Conservation (phyloP, 495 filamentous ascomycete species). For the Penicillium tannophilum region DNA sequence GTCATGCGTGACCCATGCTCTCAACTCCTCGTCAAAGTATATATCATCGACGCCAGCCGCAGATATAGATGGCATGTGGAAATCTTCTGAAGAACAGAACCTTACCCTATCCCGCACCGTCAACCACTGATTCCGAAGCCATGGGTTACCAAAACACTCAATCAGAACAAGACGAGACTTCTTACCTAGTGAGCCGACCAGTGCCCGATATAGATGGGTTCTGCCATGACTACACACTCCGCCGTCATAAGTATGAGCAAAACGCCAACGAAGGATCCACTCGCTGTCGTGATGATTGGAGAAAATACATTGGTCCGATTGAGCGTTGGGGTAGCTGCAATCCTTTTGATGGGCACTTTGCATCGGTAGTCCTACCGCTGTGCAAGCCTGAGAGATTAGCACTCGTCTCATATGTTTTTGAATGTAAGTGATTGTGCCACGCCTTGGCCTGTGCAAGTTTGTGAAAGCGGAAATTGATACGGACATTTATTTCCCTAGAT, state of each 20-base stretch:
- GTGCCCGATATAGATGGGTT: conserved; percentile 17
- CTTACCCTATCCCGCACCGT: too few relatives aligned
- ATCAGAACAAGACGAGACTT: too few relatives aligned
- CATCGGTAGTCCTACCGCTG: conserved; percentile 21
- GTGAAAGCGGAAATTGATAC: neutral
- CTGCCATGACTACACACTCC: conserved; percentile 20
- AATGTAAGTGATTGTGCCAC: conserved; percentile 16
- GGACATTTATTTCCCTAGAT: conserved; percentile 11
- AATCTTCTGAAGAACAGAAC: too few relatives aligned
- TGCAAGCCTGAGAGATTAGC: conserved; percentile 24
- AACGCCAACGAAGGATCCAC: conserved; percentile 23
- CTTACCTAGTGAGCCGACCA: too few relatives aligned
- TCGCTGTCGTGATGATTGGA: conserved; percentile 24
- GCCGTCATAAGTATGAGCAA: conserved; percentile 23
- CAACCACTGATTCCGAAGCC: neutral
- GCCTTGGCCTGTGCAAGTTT: neutral
- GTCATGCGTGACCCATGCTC: too few relatives aligned
- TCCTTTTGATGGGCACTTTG: conserved; percentile 25
- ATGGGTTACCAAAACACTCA: neutral
- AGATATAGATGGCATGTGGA: too few relatives aligned
- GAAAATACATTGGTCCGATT: conserved; percentile 23
- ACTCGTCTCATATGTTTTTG: conserved; percentile 25
- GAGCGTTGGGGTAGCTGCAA: conserved; percentile 29
- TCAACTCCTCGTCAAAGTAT: too few relatives aligned
- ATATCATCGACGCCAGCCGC: too few relatives aligned